phyloP scores from a whole-genome alignment of 1,284 basidiomycete genomes.

The Sanghuangporus weigelae region DNA sequence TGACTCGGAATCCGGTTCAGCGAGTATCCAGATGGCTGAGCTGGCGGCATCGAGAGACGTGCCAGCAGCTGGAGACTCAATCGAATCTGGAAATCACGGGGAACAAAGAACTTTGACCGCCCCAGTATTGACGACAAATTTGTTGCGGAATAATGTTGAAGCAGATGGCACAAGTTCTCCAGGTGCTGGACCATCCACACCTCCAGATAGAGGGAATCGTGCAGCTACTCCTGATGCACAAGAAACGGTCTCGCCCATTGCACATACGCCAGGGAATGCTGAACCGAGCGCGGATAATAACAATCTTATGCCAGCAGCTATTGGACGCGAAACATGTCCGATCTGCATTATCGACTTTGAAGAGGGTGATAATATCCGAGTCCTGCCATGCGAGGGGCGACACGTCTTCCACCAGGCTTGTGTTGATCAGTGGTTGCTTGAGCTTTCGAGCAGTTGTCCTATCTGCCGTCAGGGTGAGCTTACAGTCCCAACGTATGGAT shows the following conservation, averaged over 20 bases:
- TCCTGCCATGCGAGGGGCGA: constrained; percentile 84
- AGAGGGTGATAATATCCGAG: constrained; percentile 83
- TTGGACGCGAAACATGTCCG: constrained; percentile 83
- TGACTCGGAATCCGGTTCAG: constrained; percentile 30
- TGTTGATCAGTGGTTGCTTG: constrained; percentile 83
- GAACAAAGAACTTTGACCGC: not conserved
- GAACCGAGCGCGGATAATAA: constrained; percentile 21
- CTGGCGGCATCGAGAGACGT: not conserved
- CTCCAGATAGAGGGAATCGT: not conserved
- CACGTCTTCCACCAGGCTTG: constrained; percentile 84
- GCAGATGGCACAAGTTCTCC: constrained; percentile 12
- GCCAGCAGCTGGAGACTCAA: not conserved
- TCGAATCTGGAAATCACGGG: not conserved
- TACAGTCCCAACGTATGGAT: not conserved
- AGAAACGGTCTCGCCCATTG: not conserved
- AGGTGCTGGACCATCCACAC: constrained; percentile 12
- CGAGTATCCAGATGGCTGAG: constrained; percentile 6
- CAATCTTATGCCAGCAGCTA: constrained; percentile 53
- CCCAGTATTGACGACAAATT: not conserved
- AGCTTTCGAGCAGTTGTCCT: constrained; percentile 87
- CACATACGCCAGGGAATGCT: not conserved
- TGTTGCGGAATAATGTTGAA: not conserved
- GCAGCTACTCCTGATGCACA: not conserved
- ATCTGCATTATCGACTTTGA: constrained; percentile 94
- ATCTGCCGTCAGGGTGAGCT: constrained; percentile 78